A percentile compares a stretch with the other conserved stretches of the same genome.
Conservation (phyloP, 106 monocot genomes). For the Dendrobium chrysotoxum region DNA sequence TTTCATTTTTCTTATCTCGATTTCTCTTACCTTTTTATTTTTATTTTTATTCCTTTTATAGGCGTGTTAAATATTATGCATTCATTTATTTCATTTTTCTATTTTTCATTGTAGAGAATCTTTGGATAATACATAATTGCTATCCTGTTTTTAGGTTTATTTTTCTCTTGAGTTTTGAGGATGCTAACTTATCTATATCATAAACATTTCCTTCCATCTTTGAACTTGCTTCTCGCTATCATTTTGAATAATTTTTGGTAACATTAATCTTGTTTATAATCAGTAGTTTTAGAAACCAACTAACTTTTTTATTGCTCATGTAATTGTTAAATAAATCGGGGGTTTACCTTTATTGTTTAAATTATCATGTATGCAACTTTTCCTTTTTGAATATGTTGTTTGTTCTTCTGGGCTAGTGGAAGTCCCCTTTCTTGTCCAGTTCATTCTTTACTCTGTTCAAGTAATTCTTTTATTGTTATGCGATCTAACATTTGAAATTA, state of each 20-base stretch:
- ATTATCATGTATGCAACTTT: not conserved
- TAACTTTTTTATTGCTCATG: not conserved
- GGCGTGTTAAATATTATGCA: not conserved
- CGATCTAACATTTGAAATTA: not conserved
- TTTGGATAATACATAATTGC: not conserved
- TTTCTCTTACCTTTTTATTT: not conserved
- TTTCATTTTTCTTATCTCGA: not conserved
- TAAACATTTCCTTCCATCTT: not conserved
- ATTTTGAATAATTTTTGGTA: not conserved
- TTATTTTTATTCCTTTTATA: not conserved
- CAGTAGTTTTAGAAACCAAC: not conserved
- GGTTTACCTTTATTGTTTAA: not conserved
- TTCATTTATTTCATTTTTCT: not conserved
- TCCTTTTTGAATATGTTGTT: not conserved
- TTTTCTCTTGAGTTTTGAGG: not conserved
- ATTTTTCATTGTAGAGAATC: not conserved
- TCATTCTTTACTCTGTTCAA: not conserved
- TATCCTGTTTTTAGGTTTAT: not conserved
- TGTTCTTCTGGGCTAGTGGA: too few relatives aligned
- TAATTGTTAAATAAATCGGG: too few relatives aligned
- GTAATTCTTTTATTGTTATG: not conserved
- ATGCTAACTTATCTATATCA: not conserved
- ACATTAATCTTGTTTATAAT: not conserved
- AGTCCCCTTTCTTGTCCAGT: not conserved
- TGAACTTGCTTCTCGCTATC: not conserved